Evolutionary conservation across 345 rosid species (phyloP).

Genomic region (Clausena lansium): DNA sequence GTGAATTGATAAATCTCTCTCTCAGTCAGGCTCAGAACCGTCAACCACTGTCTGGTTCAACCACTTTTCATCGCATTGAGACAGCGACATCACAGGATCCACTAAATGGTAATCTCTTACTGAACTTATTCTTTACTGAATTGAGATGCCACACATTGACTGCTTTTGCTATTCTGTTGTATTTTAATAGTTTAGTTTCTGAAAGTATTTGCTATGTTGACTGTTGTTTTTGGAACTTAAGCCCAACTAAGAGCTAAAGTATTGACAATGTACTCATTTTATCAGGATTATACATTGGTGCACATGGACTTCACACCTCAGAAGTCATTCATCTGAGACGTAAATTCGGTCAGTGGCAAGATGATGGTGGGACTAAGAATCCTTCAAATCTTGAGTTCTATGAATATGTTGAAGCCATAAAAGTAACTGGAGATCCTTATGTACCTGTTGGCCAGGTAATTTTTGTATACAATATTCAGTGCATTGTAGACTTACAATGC

Average conservation of each 20-base stretch:
- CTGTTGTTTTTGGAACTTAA: constrained; percentile 10
- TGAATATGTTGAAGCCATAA: constrained; percentile 92
- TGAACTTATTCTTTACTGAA: not conserved
- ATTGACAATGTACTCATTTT: constrained; percentile 19
- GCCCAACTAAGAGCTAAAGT: not conserved
- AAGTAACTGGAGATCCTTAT: constrained; percentile 87
- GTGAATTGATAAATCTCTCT: constrained; percentile 75
- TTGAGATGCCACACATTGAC: not conserved
- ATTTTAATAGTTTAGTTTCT: not conserved
- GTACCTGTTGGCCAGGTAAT: constrained; percentile 96
- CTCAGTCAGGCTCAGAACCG: constrained; percentile 67
- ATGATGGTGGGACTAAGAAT: constrained; percentile 51
- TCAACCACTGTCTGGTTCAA: constrained; percentile 75
- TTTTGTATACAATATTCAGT: not conserved
- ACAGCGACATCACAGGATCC: constrained; percentile 64
- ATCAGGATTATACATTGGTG: constrained; percentile 85
- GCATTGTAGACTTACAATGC: not conserved
- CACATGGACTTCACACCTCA: constrained; percentile 78
- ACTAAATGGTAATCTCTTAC: constrained; percentile 56
- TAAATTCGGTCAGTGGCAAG: constrained; percentile 90
- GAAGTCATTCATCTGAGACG: constrained; percentile 81
- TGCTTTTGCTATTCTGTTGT: not conserved
- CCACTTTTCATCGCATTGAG: constrained; percentile 82
- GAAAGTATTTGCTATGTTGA: not conserved
- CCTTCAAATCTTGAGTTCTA: constrained; percentile 67